Percentiles rank a stretch among this genome's conserved stretches.
Conservation (phyloP, 306 rosid genomes). For the Hippophae tibetana region DNA sequence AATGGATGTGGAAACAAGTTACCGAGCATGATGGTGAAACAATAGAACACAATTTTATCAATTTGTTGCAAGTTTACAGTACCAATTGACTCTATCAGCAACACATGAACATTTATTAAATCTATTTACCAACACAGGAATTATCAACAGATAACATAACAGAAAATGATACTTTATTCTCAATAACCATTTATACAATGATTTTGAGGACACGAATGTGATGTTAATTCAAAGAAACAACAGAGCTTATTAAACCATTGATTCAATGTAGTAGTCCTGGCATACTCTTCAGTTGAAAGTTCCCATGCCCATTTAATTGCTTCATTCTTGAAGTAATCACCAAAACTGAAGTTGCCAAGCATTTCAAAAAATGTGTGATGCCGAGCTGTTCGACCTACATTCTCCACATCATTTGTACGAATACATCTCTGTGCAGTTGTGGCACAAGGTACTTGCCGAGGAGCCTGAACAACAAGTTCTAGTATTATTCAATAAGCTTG, state of each 20-base stretch:
- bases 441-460: slow-evolving; percentile 45
- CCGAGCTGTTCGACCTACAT: slow-evolving; percentile 76
- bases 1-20: not conserved
- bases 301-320: slow-evolving; percentile 98
- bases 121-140: not conserved
- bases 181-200: not conserved
- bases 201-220: not conserved
- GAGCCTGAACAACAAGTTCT: too few relatives aligned
- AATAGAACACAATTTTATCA: not conserved
- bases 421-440: slow-evolving; percentile 84
- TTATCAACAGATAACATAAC: not conserved
- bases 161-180: not conserved
- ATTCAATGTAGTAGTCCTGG: slow-evolving; percentile 9
- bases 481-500: too few relatives aligned
- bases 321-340: slow-evolving; percentile 89
- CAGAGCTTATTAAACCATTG: not conserved
- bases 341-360: slow-evolving; percentile 98
- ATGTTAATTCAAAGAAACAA: slow-evolving; percentile 4
- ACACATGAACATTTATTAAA: too few relatives aligned
- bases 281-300: slow-evolving; percentile 72
- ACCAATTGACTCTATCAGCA: too few relatives aligned
- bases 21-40: slow-evolving; percentile 3
- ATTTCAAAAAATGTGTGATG: slow-evolving; percentile 94
- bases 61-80: too few relatives aligned
- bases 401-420: slow-evolving; percentile 80